Percentiles rank a stretch among this genome's conserved stretches.
Conservation (phyloP, 495 filamentous ascomycete species). For the Aspergillus coremiiformis region DNA sequence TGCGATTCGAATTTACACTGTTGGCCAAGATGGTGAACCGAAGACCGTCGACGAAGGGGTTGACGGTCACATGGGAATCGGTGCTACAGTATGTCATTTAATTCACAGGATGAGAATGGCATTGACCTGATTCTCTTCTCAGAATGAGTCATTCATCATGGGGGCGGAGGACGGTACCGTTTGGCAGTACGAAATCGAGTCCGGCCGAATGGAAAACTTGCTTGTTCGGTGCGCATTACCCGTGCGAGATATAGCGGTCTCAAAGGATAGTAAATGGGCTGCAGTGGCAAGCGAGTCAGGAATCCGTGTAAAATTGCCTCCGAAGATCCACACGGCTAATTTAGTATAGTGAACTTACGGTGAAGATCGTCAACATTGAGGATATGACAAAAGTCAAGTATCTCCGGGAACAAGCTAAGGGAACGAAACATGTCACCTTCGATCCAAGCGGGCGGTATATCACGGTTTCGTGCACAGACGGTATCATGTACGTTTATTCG, state of each 20-base stretch:
- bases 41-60: slow-evolving; percentile 80
- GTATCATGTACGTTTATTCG: slow-evolving; percentile 82
- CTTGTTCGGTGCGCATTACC: slow-evolving; percentile 76
- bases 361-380: slow-evolving; percentile 76
- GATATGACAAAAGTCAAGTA: slow-evolving; percentile 68
- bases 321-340: slow-evolving; percentile 7
- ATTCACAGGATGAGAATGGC: background rate
- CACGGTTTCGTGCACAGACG: slow-evolving; percentile 80
- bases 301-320: background rate
- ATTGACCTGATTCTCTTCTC: slow-evolving; percentile 1
- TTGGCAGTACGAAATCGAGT: slow-evolving; percentile 70
- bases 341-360: slow-evolving; percentile 60
- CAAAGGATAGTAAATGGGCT: slow-evolving; percentile 76
- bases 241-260: slow-evolving; percentile 76
- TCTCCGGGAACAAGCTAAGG: slow-evolving; percentile 71
- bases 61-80: slow-evolving; percentile 71
- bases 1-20: slow-evolving; percentile 81
- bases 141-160: slow-evolving; percentile 77
- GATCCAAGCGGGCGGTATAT: slow-evolving; percentile 72
- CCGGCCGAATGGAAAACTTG: slow-evolving; percentile 69
- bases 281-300: slow-evolving; percentile 90
- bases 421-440: slow-evolving; percentile 85
- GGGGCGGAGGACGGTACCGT: slow-evolving; percentile 93
- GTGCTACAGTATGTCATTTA: slow-evolving; percentile 52
- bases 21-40: slow-evolving; percentile 84